Conservation (phyloP, 1,139 yeast species). For the Candida albicans region DNA sequence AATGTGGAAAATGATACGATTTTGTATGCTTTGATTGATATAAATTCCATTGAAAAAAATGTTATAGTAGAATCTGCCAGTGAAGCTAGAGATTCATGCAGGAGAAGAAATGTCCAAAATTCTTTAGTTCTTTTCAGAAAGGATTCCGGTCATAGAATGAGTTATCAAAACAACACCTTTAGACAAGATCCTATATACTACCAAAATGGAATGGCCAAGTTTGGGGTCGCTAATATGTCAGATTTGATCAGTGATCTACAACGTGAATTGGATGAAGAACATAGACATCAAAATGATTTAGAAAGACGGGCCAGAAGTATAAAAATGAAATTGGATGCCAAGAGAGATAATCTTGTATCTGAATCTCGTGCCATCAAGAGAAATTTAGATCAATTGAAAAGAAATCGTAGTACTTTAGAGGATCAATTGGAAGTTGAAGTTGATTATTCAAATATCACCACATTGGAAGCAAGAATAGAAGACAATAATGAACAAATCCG, state of each 20-base stretch:
- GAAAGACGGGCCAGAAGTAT: slow-evolving; percentile 18
- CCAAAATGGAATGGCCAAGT: slow-evolving; percentile 28
- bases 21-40: slow-evolving; percentile 65
- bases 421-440: slow-evolving; percentile 35
- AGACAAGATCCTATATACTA: slow-evolving; percentile 62
- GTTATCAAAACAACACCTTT: slow-evolving; percentile 41
- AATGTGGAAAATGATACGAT: slow-evolving; percentile 55
- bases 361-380: slow-evolving; percentile 16
- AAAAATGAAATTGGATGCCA: slow-evolving; percentile 16
- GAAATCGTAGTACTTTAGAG: slow-evolving; percentile 24
- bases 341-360: slow-evolving; percentile 14
- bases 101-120: slow-evolving; percentile 38
- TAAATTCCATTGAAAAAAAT: slow-evolving; percentile 57
- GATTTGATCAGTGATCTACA: slow-evolving; percentile 21
- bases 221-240: slow-evolving; percentile 23
- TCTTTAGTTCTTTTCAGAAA: slow-evolving; percentile 47
- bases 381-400: slow-evolving; percentile 18
- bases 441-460: slow-evolving; percentile 32
- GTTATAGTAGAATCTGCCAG: slow-evolving; percentile 51
- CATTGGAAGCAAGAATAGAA: slow-evolving; percentile 31
- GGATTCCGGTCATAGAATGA: slow-evolving; percentile 44
- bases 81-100: slow-evolving; percentile 48
- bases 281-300: slow-evolving; percentile 17
- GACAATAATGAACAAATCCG: slow-evolving; percentile 28
- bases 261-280: slow-evolving; percentile 17